Evolutionary conservation across 345 rosid species (phyloP), one percentile per base, ranked within the genome.

Genomic region (Excoecaria cochinchinensis): DNA sequence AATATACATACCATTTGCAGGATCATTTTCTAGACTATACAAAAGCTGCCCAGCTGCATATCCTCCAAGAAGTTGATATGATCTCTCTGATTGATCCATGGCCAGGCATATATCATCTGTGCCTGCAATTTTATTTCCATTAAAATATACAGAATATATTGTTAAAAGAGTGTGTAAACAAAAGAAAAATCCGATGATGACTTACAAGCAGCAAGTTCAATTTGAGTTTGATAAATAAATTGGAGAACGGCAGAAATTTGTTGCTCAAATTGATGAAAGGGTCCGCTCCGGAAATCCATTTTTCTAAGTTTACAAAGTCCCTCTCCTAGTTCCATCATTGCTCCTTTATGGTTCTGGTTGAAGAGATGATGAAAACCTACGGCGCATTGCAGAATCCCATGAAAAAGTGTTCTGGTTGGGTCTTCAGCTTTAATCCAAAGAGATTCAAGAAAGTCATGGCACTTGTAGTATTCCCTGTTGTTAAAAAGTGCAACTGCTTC

Each of bases 291-390:
- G 55, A 91, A 90, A 74, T 92, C 77, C 95, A 92, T 87, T 86
- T 91, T 92, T 81, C 89, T 89, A 58, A 95, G 91, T 86, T 91
- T 95, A 65, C 95, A 85, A 0, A 94, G 68, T 44, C 98, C 97
- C 74, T 92, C 98, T 67, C 97, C 98, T 52, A 94, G 75, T 87
- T 94, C 97, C 93, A 94, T 90, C 98, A 94, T 94, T 3, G 97
- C 97, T 73, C 97, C 98, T 79, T 84, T 91, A 80, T 94, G 97
- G 75, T 94, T 92, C 97, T 77, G 82, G 82, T 86, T 95, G 77
- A 92, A 92, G 50, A 94, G 92, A 81, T 92, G 98, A 69, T 94
- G 91, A 70, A 94, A 87, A 21, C 97, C 98, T 0, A 94, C 92
- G 0, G 98, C 94, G 25, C 97, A 92, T 62, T 92, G 98, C 24